Conservation (phyloP, 805 yeast species). For the Saccharomycopsis vini region DNA sequence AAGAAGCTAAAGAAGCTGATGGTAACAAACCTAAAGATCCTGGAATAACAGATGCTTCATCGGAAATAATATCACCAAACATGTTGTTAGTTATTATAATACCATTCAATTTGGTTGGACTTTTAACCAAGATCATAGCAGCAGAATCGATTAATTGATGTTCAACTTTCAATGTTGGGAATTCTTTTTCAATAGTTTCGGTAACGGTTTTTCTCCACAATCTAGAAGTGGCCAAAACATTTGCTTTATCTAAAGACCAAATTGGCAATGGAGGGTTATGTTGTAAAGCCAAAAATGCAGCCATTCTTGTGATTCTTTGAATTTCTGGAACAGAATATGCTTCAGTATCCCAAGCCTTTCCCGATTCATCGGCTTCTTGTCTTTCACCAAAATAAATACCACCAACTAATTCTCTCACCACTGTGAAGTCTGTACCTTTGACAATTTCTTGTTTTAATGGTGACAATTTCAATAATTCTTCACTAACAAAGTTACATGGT, state of each 20-base stretch:
- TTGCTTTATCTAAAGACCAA: conserved; percentile 96
- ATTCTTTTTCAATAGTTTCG: conserved; percentile 74
- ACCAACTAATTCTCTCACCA: conserved; percentile 94
- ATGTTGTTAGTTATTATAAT: conserved; percentile 86
- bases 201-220: conserved; percentile 91
- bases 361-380: conserved; percentile 81
- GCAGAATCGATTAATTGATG: conserved; percentile 98
- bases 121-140: conserved; percentile 92
- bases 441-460: conserved; percentile 83
- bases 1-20: conserved; percentile 92
- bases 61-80: conserved; percentile 98
- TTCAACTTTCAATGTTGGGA: conserved; percentile 78
- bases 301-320: conserved; percentile 95
- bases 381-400: conserved; percentile 97
- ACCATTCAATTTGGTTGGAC: conserved; percentile 88
- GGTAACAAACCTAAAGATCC: conserved; percentile 95
- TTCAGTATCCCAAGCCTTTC: conserved; percentile 87
- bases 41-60: conserved; percentile 96
- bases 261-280: conserved; percentile 88
- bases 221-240: conserved; percentile 91
- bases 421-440: conserved; percentile 83
- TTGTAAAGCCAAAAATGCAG: conserved; percentile 92
- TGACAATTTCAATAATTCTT: conserved; percentile 71
- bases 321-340: conserved; percentile 87
- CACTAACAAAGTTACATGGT: conserved; percentile 91